Evolutionary conservation across 176 grass and related monocot genomes (phyloP).

Genomic region (Triticum turgidum): DNA sequence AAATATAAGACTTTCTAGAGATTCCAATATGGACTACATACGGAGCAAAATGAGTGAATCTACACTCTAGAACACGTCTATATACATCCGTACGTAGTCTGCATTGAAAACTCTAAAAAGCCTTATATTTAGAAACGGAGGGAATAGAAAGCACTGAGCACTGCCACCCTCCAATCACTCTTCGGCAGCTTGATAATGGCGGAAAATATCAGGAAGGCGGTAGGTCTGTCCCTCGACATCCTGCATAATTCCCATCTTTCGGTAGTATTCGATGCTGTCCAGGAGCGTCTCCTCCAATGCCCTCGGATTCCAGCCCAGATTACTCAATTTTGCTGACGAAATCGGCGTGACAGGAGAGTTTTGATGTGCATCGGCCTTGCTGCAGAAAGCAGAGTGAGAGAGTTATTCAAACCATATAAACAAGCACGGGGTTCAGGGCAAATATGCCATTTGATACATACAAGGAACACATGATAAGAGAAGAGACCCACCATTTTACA

Average conservation of each 20-base stretch:
- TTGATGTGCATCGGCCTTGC: not conserved
- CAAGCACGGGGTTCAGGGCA: not conserved
- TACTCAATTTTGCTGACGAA: constrained; percentile 32
- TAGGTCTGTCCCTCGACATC: not conserved
- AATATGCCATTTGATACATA: too few species aligned
- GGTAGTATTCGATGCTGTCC: constrained; percentile 25
- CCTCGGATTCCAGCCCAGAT: constrained; percentile 36
- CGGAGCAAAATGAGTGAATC: too few species aligned
- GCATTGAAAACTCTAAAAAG: too few species aligned
- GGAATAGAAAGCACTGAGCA: not conserved
- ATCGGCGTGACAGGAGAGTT: not conserved
- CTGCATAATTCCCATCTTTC: constrained; percentile 28
- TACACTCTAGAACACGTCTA: too few species aligned
- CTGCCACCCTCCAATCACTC: not conserved
- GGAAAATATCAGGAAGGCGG: not conserved
- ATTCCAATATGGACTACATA: too few species aligned
- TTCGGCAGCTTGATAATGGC: not conserved
- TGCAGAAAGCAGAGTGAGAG: not conserved
- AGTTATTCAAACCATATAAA: not conserved
- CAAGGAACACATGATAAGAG: not conserved
- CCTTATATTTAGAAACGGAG: too few species aligned
- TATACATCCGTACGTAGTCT: too few species aligned
- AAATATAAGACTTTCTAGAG: too few species aligned
- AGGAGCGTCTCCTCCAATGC: constrained; percentile 15
- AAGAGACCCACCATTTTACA: not conserved